phyloP scores from a whole-genome alignment of 1,284 basidiomycete genomes.

The Retiboletus flavoniger region DNA sequence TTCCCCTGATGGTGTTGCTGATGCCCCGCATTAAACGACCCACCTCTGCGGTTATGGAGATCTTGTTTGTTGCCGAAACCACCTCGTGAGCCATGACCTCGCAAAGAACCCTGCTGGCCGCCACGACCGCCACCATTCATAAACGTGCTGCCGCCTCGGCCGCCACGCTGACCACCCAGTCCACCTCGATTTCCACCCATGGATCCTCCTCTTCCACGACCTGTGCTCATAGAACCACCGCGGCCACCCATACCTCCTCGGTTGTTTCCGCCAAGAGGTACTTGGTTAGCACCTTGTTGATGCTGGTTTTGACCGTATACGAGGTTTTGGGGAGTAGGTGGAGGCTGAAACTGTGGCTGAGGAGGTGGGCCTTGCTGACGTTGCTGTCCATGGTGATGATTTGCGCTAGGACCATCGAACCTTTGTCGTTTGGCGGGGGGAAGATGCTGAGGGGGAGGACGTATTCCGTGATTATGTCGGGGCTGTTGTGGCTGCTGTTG shows the following conservation, averaged over 20 bases:
- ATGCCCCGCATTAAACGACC: slow-evolving; percentile 55
- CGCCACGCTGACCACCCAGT: slow-evolving; percentile 34
- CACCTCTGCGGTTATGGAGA: slow-evolving; percentile 60
- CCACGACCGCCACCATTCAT: slow-evolving; percentile 39
- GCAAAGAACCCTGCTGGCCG: slow-evolving; percentile 40
- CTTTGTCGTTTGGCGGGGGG: slow-evolving; percentile 82
- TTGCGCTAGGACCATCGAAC: slow-evolving; percentile 70
- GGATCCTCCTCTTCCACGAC: slow-evolving; percentile 49
- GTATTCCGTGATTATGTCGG: slow-evolving; percentile 49
- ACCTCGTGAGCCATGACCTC: slow-evolving; percentile 61
- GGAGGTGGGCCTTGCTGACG: slow-evolving; percentile 31
- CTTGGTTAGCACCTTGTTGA: slow-evolving; percentile 45
- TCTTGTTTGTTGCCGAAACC: slow-evolving; percentile 62
- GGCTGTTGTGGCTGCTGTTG: slow-evolving; percentile 49
- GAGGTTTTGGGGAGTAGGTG: slow-evolving; percentile 50
- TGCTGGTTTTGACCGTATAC: slow-evolving; percentile 38
- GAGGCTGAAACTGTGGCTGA: slow-evolving; percentile 46
- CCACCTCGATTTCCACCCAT: slow-evolving; percentile 48
- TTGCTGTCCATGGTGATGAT: slow-evolving; percentile 45
- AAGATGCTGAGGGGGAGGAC: slow-evolving; percentile 66
- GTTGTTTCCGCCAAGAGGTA: slow-evolving; percentile 43
- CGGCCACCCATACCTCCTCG: slow-evolving; percentile 39
- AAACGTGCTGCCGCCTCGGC: slow-evolving; percentile 41
- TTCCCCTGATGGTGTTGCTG: slow-evolving; percentile 44
- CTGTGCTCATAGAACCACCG: slow-evolving; percentile 33